Base-by-base conservation (phyloP, 495 filamentous ascomycete species). In the Penicillium roqueforti region DNA sequence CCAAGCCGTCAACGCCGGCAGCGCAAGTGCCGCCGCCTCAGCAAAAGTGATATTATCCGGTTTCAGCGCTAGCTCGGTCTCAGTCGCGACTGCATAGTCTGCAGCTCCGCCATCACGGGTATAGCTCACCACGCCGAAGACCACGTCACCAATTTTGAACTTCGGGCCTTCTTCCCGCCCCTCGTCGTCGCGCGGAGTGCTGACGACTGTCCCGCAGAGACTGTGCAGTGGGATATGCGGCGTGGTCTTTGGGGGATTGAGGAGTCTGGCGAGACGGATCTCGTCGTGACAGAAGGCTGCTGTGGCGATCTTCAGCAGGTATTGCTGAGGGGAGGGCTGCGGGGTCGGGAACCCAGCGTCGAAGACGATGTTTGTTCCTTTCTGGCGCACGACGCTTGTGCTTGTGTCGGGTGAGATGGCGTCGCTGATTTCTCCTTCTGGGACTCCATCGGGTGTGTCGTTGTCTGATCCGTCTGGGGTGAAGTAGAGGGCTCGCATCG, bases 261-360 rank as follows among this genome's bases (percentile, higher is more conserved):
- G 57, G 16, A 62, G 69, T 68, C 74, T 77, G 14, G 65, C 54
- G 13, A 85, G 71, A 20, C 68, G 61, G 6, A 73, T 45, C 57
- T 86, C 84, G 42, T 82, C 78, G 44, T 78, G 71, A 54, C 75
- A 84, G 38, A 83, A 78, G 18, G 82, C 76, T 18, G 78, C 76
- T 9, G 82, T 73, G 39, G 76, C 70, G 13, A 85, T 77, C 50
- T 80, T 80, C 62, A 87, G 76, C 6, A 87, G 75, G 53, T 85
- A 82, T 56, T 85, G 76, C 6, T 65, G 57, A 6, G 60, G 53
- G 3, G 68, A 62, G 1, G 75, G 73, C 32, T 66, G 65, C 2
- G 76, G 74, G 0, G 65, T 71, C n/a, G 74, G 66, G 53, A 68
- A 58, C 58, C 71, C 58, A 50, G 62, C 61, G 43, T 75, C 70